Base-by-base conservation (phyloP, 441 rosid species). In the Populus hybrid region DNA sequence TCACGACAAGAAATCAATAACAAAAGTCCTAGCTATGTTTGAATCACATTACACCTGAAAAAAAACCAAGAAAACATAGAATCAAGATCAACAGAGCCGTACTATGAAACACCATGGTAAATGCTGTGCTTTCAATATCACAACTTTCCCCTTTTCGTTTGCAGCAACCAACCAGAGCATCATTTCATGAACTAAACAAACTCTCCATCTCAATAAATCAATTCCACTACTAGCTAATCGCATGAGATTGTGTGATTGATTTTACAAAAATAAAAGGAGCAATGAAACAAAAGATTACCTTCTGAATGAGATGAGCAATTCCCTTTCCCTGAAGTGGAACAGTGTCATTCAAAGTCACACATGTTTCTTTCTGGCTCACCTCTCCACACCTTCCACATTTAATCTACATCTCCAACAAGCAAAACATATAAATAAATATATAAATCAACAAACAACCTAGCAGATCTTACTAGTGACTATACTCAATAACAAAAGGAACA, bases 321-420 rank as follows among this genome's bases (percentile, higher is more conserved):
- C 91, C 93, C 83, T 85, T 91, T 67, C 89, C 81, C 19, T 59
- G 75, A 1, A 86, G 81, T 70, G 90, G 84, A 83, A 92, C 80
- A 34, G 89, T 84, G 73, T 93, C 96, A 69, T 77, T 82, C 89
- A 95, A 85, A 82, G 78, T 80, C 78, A 95, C 88, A 75, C 91
- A 92, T 23, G 98, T 92, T 82, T 95, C 99, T 80, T 86, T 93
- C 82, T 87, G 88, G 81, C 88, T 93, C 77, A 87, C 67, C 88
- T 95, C 99, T 73, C 98, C 96, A 35, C 97, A 95, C 35, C 84
- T 83, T 73, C 89, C 96, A 26, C 99, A 95, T 85, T 86, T 93
- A 81, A 95, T 63, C 99, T 95, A 78, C 80, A 83, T 70, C 68
- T 53, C 66, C 71, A 50, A 70, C 61, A 57, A 61, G 75, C 72